Percentiles rank a stretch among this genome's conserved stretches.
Evolutionary conservation across 2,329 filamentous ascomycete genomes (phyloP).

Genomic region (Gaeumannomyces sp.): DNA sequence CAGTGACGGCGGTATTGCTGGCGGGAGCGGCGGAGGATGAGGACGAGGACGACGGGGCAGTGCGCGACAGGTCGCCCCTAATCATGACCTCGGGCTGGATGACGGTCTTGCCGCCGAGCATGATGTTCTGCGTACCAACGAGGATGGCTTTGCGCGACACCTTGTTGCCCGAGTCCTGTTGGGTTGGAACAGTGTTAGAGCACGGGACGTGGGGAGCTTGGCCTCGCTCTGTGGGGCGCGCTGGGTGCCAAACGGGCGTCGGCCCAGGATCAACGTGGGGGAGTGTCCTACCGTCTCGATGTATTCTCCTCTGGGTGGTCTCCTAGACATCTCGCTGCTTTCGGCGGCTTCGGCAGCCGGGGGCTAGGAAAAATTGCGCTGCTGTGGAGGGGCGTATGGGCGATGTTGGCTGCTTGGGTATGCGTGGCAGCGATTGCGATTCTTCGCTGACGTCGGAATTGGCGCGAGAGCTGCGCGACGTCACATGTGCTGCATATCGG

Average conservation of each 20-base stretch:
- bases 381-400: background rate
- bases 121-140: conserved; percentile 95
- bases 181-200: background rate
- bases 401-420: too few relatives aligned
- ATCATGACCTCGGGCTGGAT: conserved; percentile 95
- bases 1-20: conserved; percentile 67
- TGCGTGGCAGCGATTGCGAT: background rate
- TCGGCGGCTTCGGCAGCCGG: background rate
- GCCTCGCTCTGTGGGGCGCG: too few relatives aligned
- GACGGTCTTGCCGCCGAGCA: conserved; percentile 90
- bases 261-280: background rate
- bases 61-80: conserved; percentile 75
- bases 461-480: background rate
- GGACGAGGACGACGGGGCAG: conserved; percentile 38
- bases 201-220: too few relatives aligned
- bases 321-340: conserved; percentile 58
- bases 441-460: background rate
- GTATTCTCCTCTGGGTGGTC: conserved; percentile 81
- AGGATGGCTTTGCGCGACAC: conserved; percentile 88
- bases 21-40: conserved; percentile 34
- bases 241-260: background rate
- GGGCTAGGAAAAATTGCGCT: background rate
- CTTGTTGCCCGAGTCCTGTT: conserved; percentile 94
- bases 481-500: background rate
- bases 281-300: conserved; percentile 74